Conservation (phyloP, 257 asterid species). For the Solanum sejunctum region DNA sequence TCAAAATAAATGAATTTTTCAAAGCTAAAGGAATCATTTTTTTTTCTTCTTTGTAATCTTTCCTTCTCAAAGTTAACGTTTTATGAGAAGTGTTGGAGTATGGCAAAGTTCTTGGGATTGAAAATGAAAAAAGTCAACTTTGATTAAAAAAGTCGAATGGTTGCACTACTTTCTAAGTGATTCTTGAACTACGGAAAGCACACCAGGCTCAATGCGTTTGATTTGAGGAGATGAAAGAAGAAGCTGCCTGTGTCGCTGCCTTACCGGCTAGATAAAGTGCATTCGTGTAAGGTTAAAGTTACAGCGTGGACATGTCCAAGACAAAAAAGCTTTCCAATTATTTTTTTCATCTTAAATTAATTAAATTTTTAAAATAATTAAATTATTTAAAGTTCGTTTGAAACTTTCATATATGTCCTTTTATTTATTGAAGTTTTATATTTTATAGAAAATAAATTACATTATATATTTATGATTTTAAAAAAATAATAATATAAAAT, state of each 20-base stretch:
- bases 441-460: no score
- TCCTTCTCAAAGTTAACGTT: neutral
- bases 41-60: no score
- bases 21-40: no score
- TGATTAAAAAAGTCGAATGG: neutral
- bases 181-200: neutral
- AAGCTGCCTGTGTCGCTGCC: neutral
- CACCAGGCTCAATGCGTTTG: neutral
- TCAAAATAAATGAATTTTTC: no score
- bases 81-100: neutral
- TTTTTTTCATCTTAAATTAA: no score
- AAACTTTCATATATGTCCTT: no score
- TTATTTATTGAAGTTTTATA: no score
- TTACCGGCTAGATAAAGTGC: neutral
- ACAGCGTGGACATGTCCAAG: neutral
- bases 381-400: no score
- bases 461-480: no score
- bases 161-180: neutral
- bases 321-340: neutral
- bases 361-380: no score
- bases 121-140: conserved; percentile 4
- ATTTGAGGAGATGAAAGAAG: neutral
- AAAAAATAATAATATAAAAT: no score
- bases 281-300: neutral
- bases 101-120: conserved; percentile 2